Percentiles rank a stretch among this genome's conserved stretches.
These are phyloP conservation scores for Xylariaceae sp. DNA, from an alignment of 2,329 filamentous ascomycete species.

Conservation along the genomic window DNA sequence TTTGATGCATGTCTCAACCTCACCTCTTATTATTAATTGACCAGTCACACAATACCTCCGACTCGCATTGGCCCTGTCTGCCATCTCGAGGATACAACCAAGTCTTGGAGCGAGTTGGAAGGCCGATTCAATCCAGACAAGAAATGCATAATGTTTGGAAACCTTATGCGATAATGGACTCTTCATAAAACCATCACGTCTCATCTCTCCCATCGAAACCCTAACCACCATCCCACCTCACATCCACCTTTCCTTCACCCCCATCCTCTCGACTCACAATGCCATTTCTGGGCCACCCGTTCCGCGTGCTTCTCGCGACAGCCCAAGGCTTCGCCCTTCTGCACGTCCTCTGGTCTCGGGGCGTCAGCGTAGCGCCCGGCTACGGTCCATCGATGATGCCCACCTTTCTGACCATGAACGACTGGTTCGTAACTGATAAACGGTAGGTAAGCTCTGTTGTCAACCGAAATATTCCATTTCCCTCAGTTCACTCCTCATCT, in stretches of 20 bases:
- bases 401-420: conserved; percentile 66
- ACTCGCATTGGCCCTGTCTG: background rate
- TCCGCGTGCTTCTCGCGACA: conserved; percentile 44
- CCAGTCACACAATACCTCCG: background rate
- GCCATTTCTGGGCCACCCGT: conserved; percentile 30
- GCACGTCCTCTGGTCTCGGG: conserved; percentile 59
- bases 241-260: background rate
- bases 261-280: conserved; percentile 7
- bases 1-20: background rate
- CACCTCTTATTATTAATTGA: conserved; percentile 1
- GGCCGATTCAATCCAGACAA: too few species aligned
- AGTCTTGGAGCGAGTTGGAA: too few species aligned
- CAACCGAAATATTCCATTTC: too few species aligned
- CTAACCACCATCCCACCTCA: background rate
- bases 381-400: conserved; percentile 86
- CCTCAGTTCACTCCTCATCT: too few species aligned
- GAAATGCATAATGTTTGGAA: too few species aligned
- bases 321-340: conserved; percentile 45
- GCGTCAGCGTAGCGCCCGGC: conserved; percentile 57
- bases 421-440: conserved; percentile 67
- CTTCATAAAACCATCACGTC: too few species aligned
- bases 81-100: too few species aligned
- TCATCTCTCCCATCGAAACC: too few species aligned
- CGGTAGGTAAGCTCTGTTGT: conserved; percentile 33
- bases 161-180: too few species aligned